These are phyloP conservation scores for Onygena corvina DNA, from an alignment of 2,329 filamentous ascomycete genomes.

Conservation along the genomic window DNA sequence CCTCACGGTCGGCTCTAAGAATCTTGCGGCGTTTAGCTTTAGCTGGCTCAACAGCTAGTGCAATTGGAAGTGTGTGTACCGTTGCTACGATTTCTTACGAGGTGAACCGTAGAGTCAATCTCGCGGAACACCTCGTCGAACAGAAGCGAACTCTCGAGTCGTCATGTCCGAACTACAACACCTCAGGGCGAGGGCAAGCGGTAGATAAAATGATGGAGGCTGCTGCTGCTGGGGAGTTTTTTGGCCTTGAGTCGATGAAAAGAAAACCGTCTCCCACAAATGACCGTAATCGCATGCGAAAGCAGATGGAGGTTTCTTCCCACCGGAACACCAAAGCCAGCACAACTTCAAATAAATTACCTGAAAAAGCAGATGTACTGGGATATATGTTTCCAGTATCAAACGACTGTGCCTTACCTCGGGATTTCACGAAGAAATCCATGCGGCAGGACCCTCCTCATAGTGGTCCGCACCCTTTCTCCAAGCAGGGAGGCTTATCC, in stretches of 20 bases:
- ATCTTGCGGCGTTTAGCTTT: constrained; percentile 30
- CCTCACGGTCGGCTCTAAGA: constrained; percentile 35
- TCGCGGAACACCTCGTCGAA: constrained; percentile 34
- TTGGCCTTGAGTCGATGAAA: constrained; percentile 28
- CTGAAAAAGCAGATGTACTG: background rate
- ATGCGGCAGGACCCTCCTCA: background rate
- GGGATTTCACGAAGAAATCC: too few relatives aligned
- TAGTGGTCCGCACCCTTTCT: too few relatives aligned
- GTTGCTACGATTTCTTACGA: constrained; percentile 34
- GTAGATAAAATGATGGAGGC: constrained; percentile 34
- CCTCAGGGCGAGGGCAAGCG: constrained; percentile 26
- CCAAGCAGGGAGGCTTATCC: background rate
- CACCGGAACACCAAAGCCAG: background rate
- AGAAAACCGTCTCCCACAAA: constrained; percentile 13
- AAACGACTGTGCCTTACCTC: too few relatives aligned
- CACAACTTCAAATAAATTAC: background rate
- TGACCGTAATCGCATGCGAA: background rate
- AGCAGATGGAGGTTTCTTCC: background rate
- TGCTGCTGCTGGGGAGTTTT: constrained; percentile 34
- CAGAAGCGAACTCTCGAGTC: constrained; percentile 34
- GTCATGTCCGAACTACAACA: constrained; percentile 33
- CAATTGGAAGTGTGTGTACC: constrained; percentile 30
- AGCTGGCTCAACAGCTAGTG: constrained; percentile 23
- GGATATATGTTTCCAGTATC: too few relatives aligned
- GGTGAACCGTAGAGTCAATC: constrained; percentile 29